These are phyloP conservation scores for Populus pruinosa DNA, from an alignment of 345 rosid genomes.

Conservation along the genomic window DNA sequence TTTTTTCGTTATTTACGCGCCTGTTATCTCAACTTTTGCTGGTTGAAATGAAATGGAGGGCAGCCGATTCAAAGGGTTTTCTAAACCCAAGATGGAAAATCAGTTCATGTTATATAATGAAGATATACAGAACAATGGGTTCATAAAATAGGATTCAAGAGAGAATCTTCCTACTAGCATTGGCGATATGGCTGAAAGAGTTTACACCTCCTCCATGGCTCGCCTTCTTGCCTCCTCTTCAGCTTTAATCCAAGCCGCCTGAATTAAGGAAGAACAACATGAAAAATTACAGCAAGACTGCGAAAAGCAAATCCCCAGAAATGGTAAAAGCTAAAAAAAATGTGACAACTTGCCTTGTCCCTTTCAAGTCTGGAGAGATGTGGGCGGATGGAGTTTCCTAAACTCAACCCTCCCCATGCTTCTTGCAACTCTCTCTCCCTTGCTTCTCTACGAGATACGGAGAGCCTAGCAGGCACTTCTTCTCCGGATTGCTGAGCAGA, in stretches of 20 bases:
- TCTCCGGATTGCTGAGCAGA: constrained; percentile 23
- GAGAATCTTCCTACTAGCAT: neutral
- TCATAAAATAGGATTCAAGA: neutral
- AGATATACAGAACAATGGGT: neutral
- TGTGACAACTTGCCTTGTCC: constrained; percentile 60
- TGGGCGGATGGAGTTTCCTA: constrained; percentile 66
- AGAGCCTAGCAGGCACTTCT: constrained; percentile 27
- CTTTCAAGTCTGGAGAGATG: constrained; percentile 72
- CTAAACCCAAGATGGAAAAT: neutral
- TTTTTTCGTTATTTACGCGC: too few species aligned
- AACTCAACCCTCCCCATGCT: constrained; percentile 88
- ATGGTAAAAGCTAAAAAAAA: neutral
- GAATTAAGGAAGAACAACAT: constrained; percentile 17
- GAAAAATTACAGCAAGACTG: neutral
- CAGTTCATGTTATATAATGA: neutral
- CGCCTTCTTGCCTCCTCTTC: constrained; percentile 73
- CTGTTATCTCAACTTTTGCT: neutral
- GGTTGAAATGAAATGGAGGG: neutral
- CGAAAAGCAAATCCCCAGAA: neutral
- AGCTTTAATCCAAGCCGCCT: constrained; percentile 90
- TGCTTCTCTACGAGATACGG: constrained; percentile 54
- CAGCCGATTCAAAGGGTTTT: neutral
- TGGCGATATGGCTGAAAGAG: neutral
- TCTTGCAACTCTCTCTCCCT: constrained; percentile 79
- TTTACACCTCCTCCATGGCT: constrained; percentile 16